A percentile compares a stretch with the other conserved stretches of the same genome.
Conservation (phyloP, 345 rosid genomes). For the Hevea brasiliensis region DNA sequence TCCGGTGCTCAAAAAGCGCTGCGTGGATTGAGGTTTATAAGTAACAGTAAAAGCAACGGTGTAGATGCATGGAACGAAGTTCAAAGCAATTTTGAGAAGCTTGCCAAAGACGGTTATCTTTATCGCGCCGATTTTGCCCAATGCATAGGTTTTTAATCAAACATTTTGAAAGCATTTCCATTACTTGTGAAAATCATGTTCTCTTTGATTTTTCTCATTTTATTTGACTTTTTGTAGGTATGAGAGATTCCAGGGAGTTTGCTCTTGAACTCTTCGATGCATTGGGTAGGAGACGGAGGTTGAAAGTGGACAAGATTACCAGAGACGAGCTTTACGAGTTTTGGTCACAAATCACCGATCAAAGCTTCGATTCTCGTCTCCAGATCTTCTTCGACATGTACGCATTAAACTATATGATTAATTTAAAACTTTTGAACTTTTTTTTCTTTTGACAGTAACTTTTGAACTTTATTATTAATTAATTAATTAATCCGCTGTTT, state of each 20-base stretch:
- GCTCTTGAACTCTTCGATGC: constrained; percentile 87
- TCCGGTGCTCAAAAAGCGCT: constrained; percentile 88
- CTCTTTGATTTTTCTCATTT: not conserved
- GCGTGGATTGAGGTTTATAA: constrained; percentile 83
- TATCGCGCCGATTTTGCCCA: constrained; percentile 85
- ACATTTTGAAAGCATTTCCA: not conserved
- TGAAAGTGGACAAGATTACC: constrained; percentile 72
- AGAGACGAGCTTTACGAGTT: constrained; percentile 85
- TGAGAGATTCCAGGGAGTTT: constrained; percentile 89
- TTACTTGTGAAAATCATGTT: not conserved
- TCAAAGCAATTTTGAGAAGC: constrained; percentile 65
- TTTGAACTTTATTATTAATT: not conserved
- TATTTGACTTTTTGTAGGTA: constrained; percentile 42
- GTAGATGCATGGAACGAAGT: constrained; percentile 80
- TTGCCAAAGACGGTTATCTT: constrained; percentile 70
- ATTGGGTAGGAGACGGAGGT: constrained; percentile 74
- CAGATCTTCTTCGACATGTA: constrained; percentile 99
- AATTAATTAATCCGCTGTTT: not conserved
- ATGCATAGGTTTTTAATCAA: constrained; percentile 71
- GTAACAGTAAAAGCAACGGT: constrained; percentile 51
- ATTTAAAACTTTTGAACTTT: not conserved
- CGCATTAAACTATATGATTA: constrained; percentile 16
- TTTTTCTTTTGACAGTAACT: no score
- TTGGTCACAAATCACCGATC: constrained; percentile 91
- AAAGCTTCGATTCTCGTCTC: constrained; percentile 95